Evolutionary conservation across 2,329 filamentous ascomycete species (phyloP).

Genomic region (Talaromyces sp.): DNA sequence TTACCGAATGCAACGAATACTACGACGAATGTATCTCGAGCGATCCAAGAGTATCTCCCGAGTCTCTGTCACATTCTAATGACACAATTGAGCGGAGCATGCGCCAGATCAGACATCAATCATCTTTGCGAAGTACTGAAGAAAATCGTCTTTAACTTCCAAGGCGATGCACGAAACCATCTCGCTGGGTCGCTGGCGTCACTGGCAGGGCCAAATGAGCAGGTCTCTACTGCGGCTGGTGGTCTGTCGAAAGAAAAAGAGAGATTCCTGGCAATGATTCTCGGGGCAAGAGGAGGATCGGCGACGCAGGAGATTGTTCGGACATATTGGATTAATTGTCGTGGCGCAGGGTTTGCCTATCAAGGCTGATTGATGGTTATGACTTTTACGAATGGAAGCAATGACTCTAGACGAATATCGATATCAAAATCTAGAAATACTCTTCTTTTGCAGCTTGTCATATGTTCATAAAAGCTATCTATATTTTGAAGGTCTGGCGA

Average conservation of each 20-base stretch:
- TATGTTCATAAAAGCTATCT: slow-evolving; percentile 5
- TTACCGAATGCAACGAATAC: slow-evolving; percentile 23
- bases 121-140: slow-evolving; percentile 39
- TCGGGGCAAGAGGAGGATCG: slow-evolving; percentile 35
- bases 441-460: background rate
- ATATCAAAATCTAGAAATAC: background rate
- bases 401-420: background rate
- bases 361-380: background rate
- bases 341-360: slow-evolving; percentile 40
- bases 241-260: slow-evolving; percentile 32
- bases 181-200: slow-evolving; percentile 33
- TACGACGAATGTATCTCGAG: slow-evolving; percentile 21
- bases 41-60: slow-evolving; percentile 34
- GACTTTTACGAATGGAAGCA: background rate
- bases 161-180: slow-evolving; percentile 34
- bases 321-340: slow-evolving; percentile 42
- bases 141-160: slow-evolving; percentile 39
- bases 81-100: slow-evolving; percentile 38
- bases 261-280: slow-evolving; percentile 37
- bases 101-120: slow-evolving; percentile 42
- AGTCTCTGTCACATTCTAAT: slow-evolving; percentile 37
- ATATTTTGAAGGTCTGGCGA: background rate
- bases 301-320: slow-evolving; percentile 37
- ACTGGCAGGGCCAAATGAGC: slow-evolving; percentile 17
- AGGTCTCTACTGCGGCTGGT: slow-evolving; percentile 15